Evolutionary conservation across 208 protist genomes (phyloP), one percentile per base, ranked within the genome.

Genomic region (Phytomonas sp.): DNA sequence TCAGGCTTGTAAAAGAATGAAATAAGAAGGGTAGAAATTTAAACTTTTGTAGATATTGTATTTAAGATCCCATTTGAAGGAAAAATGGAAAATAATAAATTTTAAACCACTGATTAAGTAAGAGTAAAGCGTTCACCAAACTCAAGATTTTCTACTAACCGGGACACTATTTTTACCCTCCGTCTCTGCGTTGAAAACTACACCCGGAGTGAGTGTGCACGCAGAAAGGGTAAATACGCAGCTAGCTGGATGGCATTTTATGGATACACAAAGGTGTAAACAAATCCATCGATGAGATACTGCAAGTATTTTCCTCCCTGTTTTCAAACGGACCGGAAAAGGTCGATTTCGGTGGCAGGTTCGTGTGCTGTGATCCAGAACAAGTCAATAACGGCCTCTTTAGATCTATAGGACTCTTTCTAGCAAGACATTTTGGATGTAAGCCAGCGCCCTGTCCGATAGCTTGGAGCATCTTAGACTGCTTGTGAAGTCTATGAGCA

Each of bases 31-130:
- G 31, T 62, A 2, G 31, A 56, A 69, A 29, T 40, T 6, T 26
- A 56, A 62, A 59, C 63, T 67, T 67, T 56, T 67, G 3, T 56
- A 34, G n/a, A 7, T 67, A 56, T 60, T 3, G 8, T 61, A 7
- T 7, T 14, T 62, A 8, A 62, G 8, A 62, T 62, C 26, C 4
- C 6, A 8, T 62, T 12, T 14, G 32, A 65, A 34, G 63, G 33
- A 31, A 67, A 42, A 68, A 52, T 72, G 59, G n/a, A 56, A 59
- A 36, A 64, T 60, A 19, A 68, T 19, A 75, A 73, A 67, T 0
- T 19, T 60, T 60, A 32, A 73, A 29, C n/a, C n/a, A n/a, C n/a
- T n/a, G n/a, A n/a, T 8, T 3, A 49, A 49, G 19, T 16, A 16
- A 49, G 19, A 49, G 19, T 56, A 56, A 56, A 5, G 8, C 19